phyloP scores from a whole-genome alignment of 306 rosid species.

The Sicyos edulis region DNA sequence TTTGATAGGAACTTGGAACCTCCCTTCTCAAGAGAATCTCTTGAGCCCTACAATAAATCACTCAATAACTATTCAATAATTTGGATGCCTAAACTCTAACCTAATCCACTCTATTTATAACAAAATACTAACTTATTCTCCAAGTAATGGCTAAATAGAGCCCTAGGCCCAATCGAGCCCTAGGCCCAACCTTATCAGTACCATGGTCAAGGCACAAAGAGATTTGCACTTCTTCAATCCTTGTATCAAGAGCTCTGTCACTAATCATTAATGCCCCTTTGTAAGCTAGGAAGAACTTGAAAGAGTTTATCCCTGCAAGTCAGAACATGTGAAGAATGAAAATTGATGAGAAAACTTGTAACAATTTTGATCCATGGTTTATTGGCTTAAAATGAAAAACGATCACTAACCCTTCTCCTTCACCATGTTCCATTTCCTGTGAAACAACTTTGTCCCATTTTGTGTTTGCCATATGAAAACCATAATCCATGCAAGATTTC shows the following conservation, averaged over 20 bases:
- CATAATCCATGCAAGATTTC: constrained; percentile 87
- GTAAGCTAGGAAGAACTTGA: constrained; percentile 94
- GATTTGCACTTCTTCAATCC: constrained; percentile 84
- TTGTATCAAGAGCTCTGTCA: constrained; percentile 80
- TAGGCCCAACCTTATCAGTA: no score
- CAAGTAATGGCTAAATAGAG: no score
- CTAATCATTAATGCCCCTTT: constrained; percentile 76
- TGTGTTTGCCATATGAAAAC: constrained; percentile 95
- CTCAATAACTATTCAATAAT: no score
- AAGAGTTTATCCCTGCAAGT: constrained; percentile 78
- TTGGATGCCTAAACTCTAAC: no score
- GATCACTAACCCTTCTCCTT: constrained; percentile 68
- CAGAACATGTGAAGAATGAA: not conserved
- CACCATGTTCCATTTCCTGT: constrained; percentile 79
- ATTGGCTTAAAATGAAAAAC: not conserved
- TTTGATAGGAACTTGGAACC: no score
- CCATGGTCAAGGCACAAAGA: constrained; percentile 96
- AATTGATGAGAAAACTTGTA: not conserved
- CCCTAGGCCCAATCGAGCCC: no score
- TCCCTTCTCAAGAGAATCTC: no score
- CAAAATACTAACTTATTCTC: no score
- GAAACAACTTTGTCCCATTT: constrained; percentile 81
- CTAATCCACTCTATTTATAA: no score
- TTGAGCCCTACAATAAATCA: no score
- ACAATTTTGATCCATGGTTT: not conserved